These are phyloP conservation scores for Fusarium sp. DNA, from an alignment of 2,329 filamentous ascomycete species.

Conservation along the genomic window DNA sequence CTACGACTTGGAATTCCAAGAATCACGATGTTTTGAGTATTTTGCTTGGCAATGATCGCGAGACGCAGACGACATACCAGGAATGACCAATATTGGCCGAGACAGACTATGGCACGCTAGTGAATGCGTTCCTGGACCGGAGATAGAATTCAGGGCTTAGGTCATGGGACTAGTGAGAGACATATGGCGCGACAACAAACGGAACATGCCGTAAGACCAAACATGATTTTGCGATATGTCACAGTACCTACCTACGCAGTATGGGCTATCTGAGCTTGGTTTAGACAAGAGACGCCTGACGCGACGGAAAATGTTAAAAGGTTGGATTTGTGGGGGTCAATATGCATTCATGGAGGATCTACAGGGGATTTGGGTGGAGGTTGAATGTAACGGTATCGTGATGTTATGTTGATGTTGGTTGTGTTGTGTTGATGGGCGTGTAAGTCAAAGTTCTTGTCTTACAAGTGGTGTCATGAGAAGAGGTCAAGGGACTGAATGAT, in stretches of 20 bases:
- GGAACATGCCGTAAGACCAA: background rate
- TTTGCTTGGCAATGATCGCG: background rate
- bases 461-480: conserved; percentile 21
- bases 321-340: background rate
- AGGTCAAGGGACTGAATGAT: background rate
- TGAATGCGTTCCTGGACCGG: conserved; percentile 4
- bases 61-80: background rate
- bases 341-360: background rate
- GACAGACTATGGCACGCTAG: background rate
- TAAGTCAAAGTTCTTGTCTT: background rate
- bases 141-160: conserved; percentile 8
- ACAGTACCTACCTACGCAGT: background rate
- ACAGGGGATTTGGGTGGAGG: conserved; percentile 6
- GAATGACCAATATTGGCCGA: background rate
- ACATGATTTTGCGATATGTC: background rate
- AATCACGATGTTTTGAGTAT: background rate
- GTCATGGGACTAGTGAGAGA: background rate
- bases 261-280: background rate
- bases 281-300: conserved; percentile 10
- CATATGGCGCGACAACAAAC: conserved; percentile 1
- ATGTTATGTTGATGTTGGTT: background rate
- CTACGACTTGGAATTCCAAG: background rate
- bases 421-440: background rate
- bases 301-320: conserved; percentile 17
- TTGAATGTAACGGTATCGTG: conserved; percentile 17